These are phyloP conservation scores for Asterophora parasitica DNA, from an alignment of 768 basidiomycete genomes.

Conservation along the genomic window DNA sequence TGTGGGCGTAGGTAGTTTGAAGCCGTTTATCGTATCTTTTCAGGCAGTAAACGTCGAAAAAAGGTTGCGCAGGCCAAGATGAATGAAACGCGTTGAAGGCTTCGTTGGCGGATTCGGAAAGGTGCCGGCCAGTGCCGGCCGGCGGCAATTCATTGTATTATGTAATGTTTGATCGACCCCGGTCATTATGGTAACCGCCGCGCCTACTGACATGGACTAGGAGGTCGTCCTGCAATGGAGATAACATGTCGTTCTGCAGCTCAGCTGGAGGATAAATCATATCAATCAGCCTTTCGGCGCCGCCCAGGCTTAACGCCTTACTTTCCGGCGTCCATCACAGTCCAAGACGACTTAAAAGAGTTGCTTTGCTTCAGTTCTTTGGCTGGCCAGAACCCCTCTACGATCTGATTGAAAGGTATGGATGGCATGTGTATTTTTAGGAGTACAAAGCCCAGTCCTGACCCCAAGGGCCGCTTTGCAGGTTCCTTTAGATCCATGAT, in stretches of 20 bases:
- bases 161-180: no score
- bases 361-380: not conserved
- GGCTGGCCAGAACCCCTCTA: not conserved
- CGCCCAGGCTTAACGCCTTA: not conserved
- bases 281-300: constrained; percentile 9
- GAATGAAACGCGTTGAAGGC: no score
- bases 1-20: no score
- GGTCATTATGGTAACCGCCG: no score
- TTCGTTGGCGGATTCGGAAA: no score
- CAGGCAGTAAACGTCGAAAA: no score
- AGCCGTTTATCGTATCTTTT: no score
- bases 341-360: not conserved
- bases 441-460: no score
- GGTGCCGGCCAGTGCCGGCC: no score
- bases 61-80: no score
- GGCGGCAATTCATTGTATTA: no score
- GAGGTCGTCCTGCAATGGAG: constrained; percentile 10
- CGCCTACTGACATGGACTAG: no score
- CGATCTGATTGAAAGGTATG: not conserved
- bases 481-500: constrained; percentile 5
- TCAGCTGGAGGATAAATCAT: not conserved
- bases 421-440: not conserved
- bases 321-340: not conserved
- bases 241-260: not conserved
- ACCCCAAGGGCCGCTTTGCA: not conserved